phyloP scores from a whole-genome alignment of 2,329 filamentous ascomycete species.

The Scedosporium dehoogii region DNA sequence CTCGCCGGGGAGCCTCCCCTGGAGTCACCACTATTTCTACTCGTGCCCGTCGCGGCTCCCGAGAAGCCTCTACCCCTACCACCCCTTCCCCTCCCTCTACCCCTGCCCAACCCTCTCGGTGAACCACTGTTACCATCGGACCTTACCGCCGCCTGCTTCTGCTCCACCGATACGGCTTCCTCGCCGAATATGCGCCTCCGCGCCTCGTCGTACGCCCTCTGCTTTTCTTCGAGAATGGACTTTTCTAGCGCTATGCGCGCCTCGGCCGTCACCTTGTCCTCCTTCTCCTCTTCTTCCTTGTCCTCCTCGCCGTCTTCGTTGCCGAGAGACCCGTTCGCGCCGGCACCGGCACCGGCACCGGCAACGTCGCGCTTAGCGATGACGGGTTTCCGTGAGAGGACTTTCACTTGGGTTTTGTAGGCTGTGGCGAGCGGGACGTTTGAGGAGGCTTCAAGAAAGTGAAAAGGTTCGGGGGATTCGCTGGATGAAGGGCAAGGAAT shows the following conservation, averaged over 20 bases:
- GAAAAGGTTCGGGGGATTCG: slow-evolving; percentile 63
- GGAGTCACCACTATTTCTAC: not conserved
- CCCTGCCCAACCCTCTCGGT: slow-evolving; percentile 16
- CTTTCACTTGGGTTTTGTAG: slow-evolving; percentile 74
- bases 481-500: slow-evolving; percentile 26
- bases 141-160: slow-evolving; percentile 29
- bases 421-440: slow-evolving; percentile 52
- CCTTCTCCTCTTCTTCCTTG: slow-evolving; percentile 58
- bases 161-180: slow-evolving; percentile 9
- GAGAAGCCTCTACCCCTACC: not conserved
- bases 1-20: not conserved
- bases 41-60: not conserved
- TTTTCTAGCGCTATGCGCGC: slow-evolving; percentile 71
- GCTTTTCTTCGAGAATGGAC: slow-evolving; percentile 77
- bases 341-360: slow-evolving; percentile 30
- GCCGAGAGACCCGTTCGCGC: slow-evolving; percentile 33
- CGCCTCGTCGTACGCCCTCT: slow-evolving; percentile 80
- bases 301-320: slow-evolving; percentile 41
- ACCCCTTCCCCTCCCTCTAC: not conserved
- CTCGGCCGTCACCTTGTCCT: slow-evolving; percentile 59
- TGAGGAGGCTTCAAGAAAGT: slow-evolving; percentile 61
- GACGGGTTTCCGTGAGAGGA: slow-evolving; percentile 73
- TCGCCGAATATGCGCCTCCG: slow-evolving; percentile 80
- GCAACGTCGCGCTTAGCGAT: slow-evolving; percentile 44
- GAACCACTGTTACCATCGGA: slow-evolving; percentile 30